A percentile compares a stretch with the other conserved stretches of the same genome.
Conservation (phyloP, 441 rosid genomes). For the Pelargonium australe region DNA sequence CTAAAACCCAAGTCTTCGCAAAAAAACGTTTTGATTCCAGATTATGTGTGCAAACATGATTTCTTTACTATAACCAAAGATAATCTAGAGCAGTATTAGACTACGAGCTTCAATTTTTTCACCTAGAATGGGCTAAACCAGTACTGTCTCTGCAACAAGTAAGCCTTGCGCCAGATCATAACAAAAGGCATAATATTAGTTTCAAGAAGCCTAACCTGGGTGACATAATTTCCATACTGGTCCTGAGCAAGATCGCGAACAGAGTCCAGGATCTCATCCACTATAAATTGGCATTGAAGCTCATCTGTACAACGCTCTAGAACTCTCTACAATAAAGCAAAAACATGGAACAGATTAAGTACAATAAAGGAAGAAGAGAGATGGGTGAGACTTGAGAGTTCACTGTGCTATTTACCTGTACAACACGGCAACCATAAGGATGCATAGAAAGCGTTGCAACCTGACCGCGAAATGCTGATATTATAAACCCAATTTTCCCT, state of each 20-base stretch:
- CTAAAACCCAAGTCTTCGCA: too few relatives aligned
- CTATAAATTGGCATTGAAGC: slow-evolving; percentile 64
- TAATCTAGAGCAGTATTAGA: too few relatives aligned
- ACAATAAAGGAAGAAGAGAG: neutral
- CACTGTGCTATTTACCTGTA: slow-evolving; percentile 53
- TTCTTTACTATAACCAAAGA: too few relatives aligned
- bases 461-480: slow-evolving; percentile 78
- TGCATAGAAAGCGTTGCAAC: slow-evolving; percentile 81
- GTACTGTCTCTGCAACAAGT: too few relatives aligned
- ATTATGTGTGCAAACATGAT: too few relatives aligned
- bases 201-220: slow-evolving; percentile 52
- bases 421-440: slow-evolving; percentile 98
- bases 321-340: slow-evolving; percentile 56
- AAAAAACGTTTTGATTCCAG: too few relatives aligned
- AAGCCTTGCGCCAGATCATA: too few relatives aligned
- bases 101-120: too few relatives aligned
- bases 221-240: slow-evolving; percentile 97
- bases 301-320: slow-evolving; percentile 91
- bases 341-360: slow-evolving; percentile 5
- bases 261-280: slow-evolving; percentile 89
- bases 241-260: slow-evolving; percentile 79
- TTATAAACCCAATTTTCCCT: slow-evolving; percentile 66
- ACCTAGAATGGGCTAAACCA: too few relatives aligned
- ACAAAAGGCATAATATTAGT: too few relatives aligned
- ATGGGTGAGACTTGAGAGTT: neutral